phyloP scores from a whole-genome alignment of 2,329 filamentous ascomycete species.

The Lecanicillium sp. region DNA sequence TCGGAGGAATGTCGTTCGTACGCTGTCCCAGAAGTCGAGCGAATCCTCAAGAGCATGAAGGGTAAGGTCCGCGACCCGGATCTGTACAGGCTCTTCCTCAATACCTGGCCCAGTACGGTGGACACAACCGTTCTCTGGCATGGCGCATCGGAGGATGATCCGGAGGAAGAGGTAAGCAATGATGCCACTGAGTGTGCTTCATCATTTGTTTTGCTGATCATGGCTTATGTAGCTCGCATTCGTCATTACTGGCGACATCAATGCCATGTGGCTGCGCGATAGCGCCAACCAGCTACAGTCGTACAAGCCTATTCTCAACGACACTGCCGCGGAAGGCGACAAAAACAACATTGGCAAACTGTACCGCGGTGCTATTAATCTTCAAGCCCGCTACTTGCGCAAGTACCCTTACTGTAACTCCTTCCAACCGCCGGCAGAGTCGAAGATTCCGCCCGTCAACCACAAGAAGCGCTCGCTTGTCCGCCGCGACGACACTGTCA shows the following conservation, averaged over 20 bases:
- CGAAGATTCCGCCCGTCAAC: constrained; percentile 25
- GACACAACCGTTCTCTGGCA: constrained; percentile 67
- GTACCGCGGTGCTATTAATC: constrained; percentile 67
- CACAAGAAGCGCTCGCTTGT: constrained; percentile 13
- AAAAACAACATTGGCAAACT: constrained; percentile 48
- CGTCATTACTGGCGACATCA: constrained; percentile 80
- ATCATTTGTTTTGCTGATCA: neutral
- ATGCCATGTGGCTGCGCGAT: constrained; percentile 90
- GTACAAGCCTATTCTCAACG: constrained; percentile 56
- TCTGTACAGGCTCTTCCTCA: constrained; percentile 61
- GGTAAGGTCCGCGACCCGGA: constrained; percentile 67
- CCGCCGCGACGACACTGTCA: constrained; percentile 41
- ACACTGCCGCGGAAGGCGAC: constrained; percentile 37
- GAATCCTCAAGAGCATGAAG: constrained; percentile 63
- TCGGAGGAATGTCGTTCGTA: constrained; percentile 71
- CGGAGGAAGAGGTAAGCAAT: constrained; percentile 45
- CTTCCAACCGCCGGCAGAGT: constrained; percentile 80
- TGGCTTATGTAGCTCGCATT: constrained; percentile 59
- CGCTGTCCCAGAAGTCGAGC: constrained; percentile 66
- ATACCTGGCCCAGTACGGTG: constrained; percentile 66
- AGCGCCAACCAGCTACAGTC: constrained; percentile 74
- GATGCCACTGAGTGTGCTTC: neutral
- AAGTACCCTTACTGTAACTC: constrained; percentile 82
- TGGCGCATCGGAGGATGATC: constrained; percentile 46
- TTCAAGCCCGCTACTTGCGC: constrained; percentile 63